Percentiles rank a stretch among this genome's conserved stretches.
Conservation (phyloP, 2,329 filamentous ascomycete species). For the Scolecobasidium constrictum region DNA sequence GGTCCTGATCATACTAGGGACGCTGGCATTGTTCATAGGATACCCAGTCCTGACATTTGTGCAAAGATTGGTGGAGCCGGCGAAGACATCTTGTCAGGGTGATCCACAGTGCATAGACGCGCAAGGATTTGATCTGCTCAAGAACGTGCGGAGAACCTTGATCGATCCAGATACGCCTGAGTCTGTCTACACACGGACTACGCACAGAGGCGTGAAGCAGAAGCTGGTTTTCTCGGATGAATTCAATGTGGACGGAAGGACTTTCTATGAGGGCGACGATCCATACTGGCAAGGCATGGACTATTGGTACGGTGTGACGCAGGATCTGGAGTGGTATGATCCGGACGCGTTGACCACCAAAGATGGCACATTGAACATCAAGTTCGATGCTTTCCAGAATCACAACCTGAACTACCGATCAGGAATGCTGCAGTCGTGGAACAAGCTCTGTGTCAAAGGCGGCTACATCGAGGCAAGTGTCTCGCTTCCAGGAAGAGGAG, state of each 20-base stretch:
- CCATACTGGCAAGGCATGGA: slow-evolving; percentile 58
- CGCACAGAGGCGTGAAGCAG: slow-evolving; percentile 45
- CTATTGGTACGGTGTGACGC: slow-evolving; percentile 61
- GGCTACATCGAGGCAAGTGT: slow-evolving; percentile 60
- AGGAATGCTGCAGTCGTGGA: slow-evolving; percentile 67
- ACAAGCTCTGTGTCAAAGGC: slow-evolving; percentile 62
- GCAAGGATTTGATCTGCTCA: slow-evolving; percentile 40
- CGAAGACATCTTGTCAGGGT: slow-evolving; percentile 20
- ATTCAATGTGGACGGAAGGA: slow-evolving; percentile 55
- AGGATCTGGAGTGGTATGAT: slow-evolving; percentile 63
- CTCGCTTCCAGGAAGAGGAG: slow-evolving; percentile 55
- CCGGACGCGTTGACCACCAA: slow-evolving; percentile 54
- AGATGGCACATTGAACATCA: slow-evolving; percentile 51
- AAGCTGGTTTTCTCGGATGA: slow-evolving; percentile 62
- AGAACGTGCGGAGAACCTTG: slow-evolving; percentile 49
- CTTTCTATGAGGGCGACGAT: slow-evolving; percentile 62
- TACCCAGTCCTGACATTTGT: slow-evolving; percentile 50
- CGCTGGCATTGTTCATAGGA: slow-evolving; percentile 55
- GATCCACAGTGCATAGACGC: slow-evolving; percentile 40
- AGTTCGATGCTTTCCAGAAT: slow-evolving; percentile 54
- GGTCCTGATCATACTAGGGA: slow-evolving; percentile 45
- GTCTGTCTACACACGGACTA: slow-evolving; percentile 42
- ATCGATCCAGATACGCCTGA: slow-evolving; percentile 59
- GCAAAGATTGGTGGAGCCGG: slow-evolving; percentile 3
- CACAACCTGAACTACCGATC: slow-evolving; percentile 57